Evolutionary conservation across 352 stramenopile genomes (phyloP).

Genomic region (Globisporangium apiculatum): DNA sequence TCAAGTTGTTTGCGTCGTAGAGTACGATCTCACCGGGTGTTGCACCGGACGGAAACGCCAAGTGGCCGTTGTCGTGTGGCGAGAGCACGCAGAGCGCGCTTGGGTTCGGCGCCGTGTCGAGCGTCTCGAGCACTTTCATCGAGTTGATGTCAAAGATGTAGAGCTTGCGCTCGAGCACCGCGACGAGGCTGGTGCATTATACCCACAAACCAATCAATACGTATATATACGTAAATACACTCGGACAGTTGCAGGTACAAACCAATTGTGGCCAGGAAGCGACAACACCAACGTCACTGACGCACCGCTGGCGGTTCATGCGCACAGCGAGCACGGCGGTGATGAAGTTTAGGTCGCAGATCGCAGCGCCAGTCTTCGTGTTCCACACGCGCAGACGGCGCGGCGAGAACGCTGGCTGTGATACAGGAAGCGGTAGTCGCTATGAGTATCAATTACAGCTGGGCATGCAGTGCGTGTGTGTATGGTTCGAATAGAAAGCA

Average conservation of each 20-base stretch:
- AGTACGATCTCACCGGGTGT: conserved; percentile 86
- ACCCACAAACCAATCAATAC: too few species aligned
- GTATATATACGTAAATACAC: background rate
- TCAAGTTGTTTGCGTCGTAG: conserved; percentile 90
- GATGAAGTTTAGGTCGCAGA: conserved; percentile 91
- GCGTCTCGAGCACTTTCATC: conserved; percentile 90
- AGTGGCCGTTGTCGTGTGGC: conserved; percentile 78
- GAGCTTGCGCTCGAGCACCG: conserved; percentile 84
- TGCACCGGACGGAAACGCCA: conserved; percentile 79
- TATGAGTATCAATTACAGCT: too few species aligned
- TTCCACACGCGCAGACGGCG: conserved; percentile 89
- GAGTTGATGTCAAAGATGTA: conserved; percentile 94
- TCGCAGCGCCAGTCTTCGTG: conserved; percentile 84
- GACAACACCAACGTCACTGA: background rate
- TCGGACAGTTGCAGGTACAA: background rate
- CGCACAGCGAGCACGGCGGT: conserved; percentile 85
- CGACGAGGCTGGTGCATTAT: conserved; percentile 40
- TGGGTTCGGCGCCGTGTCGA: conserved; percentile 87
- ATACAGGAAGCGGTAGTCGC: background rate
- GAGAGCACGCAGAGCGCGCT: conserved; percentile 80
- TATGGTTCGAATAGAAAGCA: too few species aligned
- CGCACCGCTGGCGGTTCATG: conserved; percentile 87
- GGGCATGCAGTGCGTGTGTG: background rate
- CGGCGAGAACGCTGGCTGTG: conserved; percentile 84
- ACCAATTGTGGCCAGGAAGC: too few species aligned